Base-by-base conservation (phyloP, 2,329 filamentous ascomycete species). In the Arthroderma sp. region DNA sequence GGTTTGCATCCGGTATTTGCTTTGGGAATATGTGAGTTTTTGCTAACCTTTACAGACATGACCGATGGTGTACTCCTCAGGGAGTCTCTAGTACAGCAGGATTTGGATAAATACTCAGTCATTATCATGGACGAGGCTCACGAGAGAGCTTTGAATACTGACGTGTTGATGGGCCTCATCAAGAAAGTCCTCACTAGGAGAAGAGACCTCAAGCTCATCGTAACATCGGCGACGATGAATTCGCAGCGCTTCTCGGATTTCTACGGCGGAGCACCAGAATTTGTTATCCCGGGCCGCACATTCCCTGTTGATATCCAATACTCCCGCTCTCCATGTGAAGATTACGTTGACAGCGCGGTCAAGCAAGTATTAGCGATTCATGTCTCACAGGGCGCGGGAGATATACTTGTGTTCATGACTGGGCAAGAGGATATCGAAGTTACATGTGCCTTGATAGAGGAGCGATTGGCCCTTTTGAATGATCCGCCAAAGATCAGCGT, bases 101-200 rank as follows among this genome's bases (percentile, higher is more conserved):
- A 98, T 61, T 72, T 98, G 38, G 91, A 96, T 63, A 85, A 86
- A 52, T 98, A 98, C 61, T 94, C 89, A 9, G 95, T 88, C 61
- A 87, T 98, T 56, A 98, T 98, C 64, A 98, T 98, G 91, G 91
- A 98, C 60, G 91, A 98, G 68, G 93, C 91, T 4, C 91, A 98
- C 73, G 91, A 98, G 65, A 78, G 91, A 62, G 89, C 91, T 1
- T 68, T 98, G 41, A 96, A 98, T 58, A 98, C 91, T 0, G 91
- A 98, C 62, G 89, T 98, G 11, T 69, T 98, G 9, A 94, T 98
- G 85, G 91, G 91, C 0, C 68, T 98, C 29, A 89, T 98, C 68
- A 98, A 96, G 64, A 98, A 98, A 66, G 89, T 98, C 3, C 68
- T 98, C 39, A 83, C 89, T 50, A 75, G 89, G 43, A 77, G 93